These are phyloP conservation scores for Oryza longistaminata DNA, from an alignment of 176 grass and related monocot genomes.

Conservation along the genomic window DNA sequence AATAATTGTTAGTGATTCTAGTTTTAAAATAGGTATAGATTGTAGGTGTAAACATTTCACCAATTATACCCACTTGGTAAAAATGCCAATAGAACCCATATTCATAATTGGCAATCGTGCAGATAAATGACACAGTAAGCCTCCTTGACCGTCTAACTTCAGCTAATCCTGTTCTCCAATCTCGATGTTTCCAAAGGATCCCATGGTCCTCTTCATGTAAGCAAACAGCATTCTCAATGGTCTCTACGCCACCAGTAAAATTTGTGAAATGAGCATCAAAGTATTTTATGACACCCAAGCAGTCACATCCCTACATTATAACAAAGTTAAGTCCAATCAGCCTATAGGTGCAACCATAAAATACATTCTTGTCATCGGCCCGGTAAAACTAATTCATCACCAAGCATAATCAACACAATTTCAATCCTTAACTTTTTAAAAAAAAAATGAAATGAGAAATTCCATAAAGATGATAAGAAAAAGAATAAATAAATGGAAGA, in stretches of 20 bases:
- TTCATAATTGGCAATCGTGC: constrained; percentile 96
- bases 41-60: neutral
- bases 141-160: constrained; percentile 95
- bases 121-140: constrained; percentile 95
- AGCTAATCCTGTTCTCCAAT: constrained; percentile 97
- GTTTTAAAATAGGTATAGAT: too few relatives aligned
- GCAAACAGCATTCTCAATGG: constrained; percentile 96
- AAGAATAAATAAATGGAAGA: neutral
- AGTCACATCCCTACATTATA: constrained; percentile 70
- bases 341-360: neutral
- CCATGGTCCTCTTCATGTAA: constrained; percentile 97
- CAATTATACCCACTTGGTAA: constrained; percentile 12
- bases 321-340: neutral
- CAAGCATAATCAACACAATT: neutral
- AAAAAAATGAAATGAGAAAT: neutral
- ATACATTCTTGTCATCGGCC: too few relatives aligned
- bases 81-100: constrained; percentile 96
- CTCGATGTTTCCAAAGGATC: constrained; percentile 99
- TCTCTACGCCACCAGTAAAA: constrained; percentile 93
- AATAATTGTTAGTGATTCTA: too few relatives aligned
- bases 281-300: constrained; percentile 92
- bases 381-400: neutral
- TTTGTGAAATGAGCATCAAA: constrained; percentile 99
- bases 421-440: neutral
- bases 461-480: neutral